Base-by-base conservation (phyloP, 1,139 yeast genomes). In the Candida sp. region DNA sequence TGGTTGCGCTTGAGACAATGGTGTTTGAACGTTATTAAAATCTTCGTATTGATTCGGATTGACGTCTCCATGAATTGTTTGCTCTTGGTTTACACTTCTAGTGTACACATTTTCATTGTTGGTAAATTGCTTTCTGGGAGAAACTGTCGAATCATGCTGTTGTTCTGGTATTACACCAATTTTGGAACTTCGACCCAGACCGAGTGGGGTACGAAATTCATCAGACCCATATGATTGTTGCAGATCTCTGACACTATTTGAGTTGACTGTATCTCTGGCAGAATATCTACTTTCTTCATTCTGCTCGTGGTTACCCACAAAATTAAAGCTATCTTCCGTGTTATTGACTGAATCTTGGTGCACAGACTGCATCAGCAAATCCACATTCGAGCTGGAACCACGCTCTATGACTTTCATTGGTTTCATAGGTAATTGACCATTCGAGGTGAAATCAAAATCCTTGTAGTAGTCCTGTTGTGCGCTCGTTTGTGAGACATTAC, bases 381-480 rank as follows among this genome's bases (percentile, higher is more conserved):
- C 35, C n/a, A 29, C 39, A 27, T 23, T 22, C 33, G 29, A 12
- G n/a, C 11, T 37, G 27, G 34, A 25, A 33, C 43, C 43, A 36
- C 43, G 44, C 30, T 49, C 49, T 60, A 71, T 56, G 5, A 68
- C 66, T 42, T 58, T 65, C 77, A 73, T 72, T 7, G 74, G 75
- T 49, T 73, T 73, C 56, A 60, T 49, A 0, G 77, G 77, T 22
- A 72, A 59, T 43, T 65, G 63, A 2, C 78, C 78, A 53, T 71
- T 69, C 5, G 73, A 61, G 2, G 77, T 72, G 53, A 72, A 73
- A 48, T 73, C 78, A 49, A 72, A 54, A 41, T 62, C 65, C 37
- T 63, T 61, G 47, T 73, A 72, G 36, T 52, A 51, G 32, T 60
- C 66, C 33, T n/a, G 34, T 5, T 6, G 11, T 7, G 7, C 19